These are phyloP conservation scores for Atkinsonella hypoxylon DNA, from an alignment of 2,329 filamentous ascomycete species.

Conservation along the genomic window DNA sequence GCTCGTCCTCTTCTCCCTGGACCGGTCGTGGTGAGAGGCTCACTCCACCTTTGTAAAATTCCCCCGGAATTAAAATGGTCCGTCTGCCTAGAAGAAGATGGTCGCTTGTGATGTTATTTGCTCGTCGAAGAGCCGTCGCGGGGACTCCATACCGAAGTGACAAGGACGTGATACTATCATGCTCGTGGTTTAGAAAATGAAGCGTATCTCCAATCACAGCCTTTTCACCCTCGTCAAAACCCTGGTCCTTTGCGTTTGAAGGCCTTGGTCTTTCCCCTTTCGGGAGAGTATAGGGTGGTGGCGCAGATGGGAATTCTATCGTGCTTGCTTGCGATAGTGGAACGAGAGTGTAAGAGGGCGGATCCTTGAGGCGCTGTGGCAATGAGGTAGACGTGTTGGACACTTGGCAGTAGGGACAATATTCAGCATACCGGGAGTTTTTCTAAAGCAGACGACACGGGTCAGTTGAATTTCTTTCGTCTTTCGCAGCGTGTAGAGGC, in stretches of 20 bases:
- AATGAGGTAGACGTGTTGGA: conserved; percentile 44
- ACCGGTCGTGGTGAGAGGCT: conserved; percentile 58
- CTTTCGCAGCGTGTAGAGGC: neutral
- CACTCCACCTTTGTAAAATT: conserved; percentile 54
- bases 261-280: neutral
- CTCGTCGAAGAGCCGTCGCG: conserved; percentile 44
- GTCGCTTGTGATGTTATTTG: conserved; percentile 61
- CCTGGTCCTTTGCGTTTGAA: neutral
- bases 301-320: conserved; percentile 17
- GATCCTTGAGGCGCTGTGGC: conserved; percentile 52
- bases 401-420: conserved; percentile 68
- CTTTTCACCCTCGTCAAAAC: conserved; percentile 17
- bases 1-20: conserved; percentile 64
- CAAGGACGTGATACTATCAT: conserved; percentile 56
- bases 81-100: conserved; percentile 57
- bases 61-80: conserved; percentile 59
- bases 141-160: conserved; percentile 63
- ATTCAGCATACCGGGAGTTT: conserved; percentile 55
- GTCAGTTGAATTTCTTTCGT: neutral
- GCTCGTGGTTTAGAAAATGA: conserved; percentile 61
- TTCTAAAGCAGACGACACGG: conserved; percentile 21
- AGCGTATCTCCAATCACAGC: conserved; percentile 48
- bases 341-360: conserved; percentile 48
- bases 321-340: conserved; percentile 16
- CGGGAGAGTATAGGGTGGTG: conserved; percentile 25